phyloP scores from a whole-genome alignment of 805 yeast species.

The Candida wancherniae region DNA sequence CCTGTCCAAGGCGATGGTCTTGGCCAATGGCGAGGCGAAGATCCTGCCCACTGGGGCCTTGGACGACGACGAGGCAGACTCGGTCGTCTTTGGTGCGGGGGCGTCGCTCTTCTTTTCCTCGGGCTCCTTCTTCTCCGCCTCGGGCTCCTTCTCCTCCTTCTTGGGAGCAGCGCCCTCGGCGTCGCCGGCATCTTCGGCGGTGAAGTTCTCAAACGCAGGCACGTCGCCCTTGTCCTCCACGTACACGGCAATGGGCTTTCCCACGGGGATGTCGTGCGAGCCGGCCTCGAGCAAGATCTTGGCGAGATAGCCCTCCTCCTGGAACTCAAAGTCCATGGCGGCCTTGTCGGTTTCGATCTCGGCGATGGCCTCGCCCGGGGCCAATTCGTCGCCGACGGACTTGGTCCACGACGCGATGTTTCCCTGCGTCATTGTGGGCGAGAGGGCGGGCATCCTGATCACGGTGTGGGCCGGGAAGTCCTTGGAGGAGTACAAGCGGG shows the following conservation, averaged over 20 bases:
- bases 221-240: conserved; percentile 86
- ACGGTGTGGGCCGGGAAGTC: conserved; percentile 78
- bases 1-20: conserved; percentile 84
- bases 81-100: conserved; percentile 23
- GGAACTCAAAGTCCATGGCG: conserved; percentile 96
- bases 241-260: conserved; percentile 93
- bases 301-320: conserved; percentile 91
- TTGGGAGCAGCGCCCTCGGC: conserved; percentile 41
- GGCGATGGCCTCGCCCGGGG: conserved; percentile 92
- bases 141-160: conserved; percentile 32
- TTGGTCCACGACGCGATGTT: conserved; percentile 87
- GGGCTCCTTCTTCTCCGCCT: conserved; percentile 24
- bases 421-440: conserved; percentile 99
- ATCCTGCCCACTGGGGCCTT: conserved; percentile 59
- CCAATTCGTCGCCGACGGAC: conserved; percentile 78
- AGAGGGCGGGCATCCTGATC: conserved; percentile 96
- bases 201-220: conserved; percentile 80
- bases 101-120: conserved; percentile 20
- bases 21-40: conserved; percentile 93
- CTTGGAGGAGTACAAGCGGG: conserved; percentile 39
- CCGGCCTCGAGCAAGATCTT: conserved; percentile 82
- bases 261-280: conserved; percentile 85
- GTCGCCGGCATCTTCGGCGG: conserved; percentile 74
- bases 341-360: conserved; percentile 98
- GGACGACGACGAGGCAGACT: conserved; percentile 29